phyloP scores from a whole-genome alignment of 2,329 filamentous ascomycete species.

The Penicillium sp. region DNA sequence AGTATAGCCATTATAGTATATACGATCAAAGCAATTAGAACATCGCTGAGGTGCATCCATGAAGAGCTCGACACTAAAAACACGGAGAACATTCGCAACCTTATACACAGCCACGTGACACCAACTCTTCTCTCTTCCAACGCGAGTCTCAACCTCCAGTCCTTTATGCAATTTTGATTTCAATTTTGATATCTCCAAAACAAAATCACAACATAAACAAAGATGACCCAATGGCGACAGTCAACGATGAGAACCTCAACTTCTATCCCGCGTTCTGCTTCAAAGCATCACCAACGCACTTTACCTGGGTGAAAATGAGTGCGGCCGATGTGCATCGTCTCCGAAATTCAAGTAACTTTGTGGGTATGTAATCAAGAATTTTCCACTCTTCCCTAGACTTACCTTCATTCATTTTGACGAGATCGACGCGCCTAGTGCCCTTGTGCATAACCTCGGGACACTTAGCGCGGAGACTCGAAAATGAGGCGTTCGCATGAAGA shows the following conservation, averaged over 20 bases:
- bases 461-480: neutral
- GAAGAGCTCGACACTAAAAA: neutral
- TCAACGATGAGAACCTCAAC: conserved; percentile 26
- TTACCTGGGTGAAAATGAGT: conserved; percentile 62
- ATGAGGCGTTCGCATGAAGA: neutral
- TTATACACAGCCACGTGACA: conserved; percentile 8
- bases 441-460: neutral
- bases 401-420: neutral
- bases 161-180: neutral
- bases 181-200: neutral
- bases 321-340: conserved; percentile 56
- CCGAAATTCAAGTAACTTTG: conserved; percentile 49
- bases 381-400: neutral
- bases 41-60: neutral
- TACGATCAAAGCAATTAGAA: neutral
- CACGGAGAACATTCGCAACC: no score
- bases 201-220: conserved; percentile 9
- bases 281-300: conserved; percentile 59
- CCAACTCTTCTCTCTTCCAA: neutral
- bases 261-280: conserved; percentile 63
- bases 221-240: conserved; percentile 31
- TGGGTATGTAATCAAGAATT: conserved; percentile 44
- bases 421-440: neutral
- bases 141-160: neutral
- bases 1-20: no score